phyloP scores from a whole-genome alignment of 1,284 basidiomycete genomes.

The Puccinia coronata region DNA sequence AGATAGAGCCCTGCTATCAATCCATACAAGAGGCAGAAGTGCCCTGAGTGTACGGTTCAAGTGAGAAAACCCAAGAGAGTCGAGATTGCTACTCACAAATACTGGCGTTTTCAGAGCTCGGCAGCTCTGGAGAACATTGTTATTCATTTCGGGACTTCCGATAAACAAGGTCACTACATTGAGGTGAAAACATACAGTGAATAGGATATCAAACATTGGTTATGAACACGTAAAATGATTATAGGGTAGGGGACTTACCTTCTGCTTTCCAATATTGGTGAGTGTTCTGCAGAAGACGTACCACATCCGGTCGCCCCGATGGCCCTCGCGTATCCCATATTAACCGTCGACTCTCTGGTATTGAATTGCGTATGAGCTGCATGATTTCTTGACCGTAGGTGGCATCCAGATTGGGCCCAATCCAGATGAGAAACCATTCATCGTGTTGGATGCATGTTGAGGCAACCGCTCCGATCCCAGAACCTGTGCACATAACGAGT shows the following conservation, averaged over 20 bases:
- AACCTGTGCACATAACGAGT: slow-evolving; percentile 74
- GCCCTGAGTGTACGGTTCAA: neutral
- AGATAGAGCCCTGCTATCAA: neutral
- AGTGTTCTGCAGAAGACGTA: slow-evolving; percentile 71
- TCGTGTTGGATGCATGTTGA: slow-evolving; percentile 72
- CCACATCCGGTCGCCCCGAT: slow-evolving; percentile 72
- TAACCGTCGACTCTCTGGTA: slow-evolving; percentile 69
- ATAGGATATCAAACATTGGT: neutral
- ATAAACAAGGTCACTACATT: slow-evolving; percentile 35
- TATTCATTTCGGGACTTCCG: slow-evolving; percentile 38
- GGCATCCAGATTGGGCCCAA: slow-evolving; percentile 63
- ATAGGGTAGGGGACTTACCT: slow-evolving; percentile 61
- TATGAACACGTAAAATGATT: neutral
- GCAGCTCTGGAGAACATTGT: slow-evolving; percentile 12
- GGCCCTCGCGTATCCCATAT: slow-evolving; percentile 72
- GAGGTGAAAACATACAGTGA: too few species aligned
- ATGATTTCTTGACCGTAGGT: slow-evolving; percentile 74
- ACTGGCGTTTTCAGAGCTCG: slow-evolving; percentile 29
- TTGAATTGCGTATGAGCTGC: slow-evolving; percentile 68
- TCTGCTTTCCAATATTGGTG: slow-evolving; percentile 71
- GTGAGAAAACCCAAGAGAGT: neutral
- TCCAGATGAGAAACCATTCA: slow-evolving; percentile 72
- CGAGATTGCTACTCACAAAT: slow-evolving; percentile 28
- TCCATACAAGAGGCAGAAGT: too few species aligned
- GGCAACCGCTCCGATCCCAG: slow-evolving; percentile 72